phyloP scores from a whole-genome alignment of 106 monocot species.

The Dioscorea dumetorum region DNA sequence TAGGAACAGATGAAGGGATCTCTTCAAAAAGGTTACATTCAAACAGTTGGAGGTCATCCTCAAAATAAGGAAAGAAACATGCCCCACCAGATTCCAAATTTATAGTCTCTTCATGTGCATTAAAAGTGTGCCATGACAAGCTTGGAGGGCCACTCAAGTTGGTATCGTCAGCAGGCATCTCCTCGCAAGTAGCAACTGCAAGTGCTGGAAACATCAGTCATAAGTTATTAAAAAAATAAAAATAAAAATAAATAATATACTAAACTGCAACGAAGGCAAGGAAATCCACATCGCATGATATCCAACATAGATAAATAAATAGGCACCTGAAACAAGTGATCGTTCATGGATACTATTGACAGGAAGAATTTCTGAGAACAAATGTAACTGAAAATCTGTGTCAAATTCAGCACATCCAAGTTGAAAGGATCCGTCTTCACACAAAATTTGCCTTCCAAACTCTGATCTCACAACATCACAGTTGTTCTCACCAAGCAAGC shows the following conservation, averaged over 20 bases:
- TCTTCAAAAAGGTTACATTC: too few relatives aligned
- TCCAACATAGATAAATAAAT: background rate
- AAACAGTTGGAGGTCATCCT: too few relatives aligned
- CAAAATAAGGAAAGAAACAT: too few relatives aligned
- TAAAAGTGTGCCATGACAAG: too few relatives aligned
- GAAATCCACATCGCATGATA: too few relatives aligned
- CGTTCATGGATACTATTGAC: background rate
- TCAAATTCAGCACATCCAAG: constrained; percentile 16
- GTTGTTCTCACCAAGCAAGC: background rate
- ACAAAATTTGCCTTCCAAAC: constrained; percentile 14
- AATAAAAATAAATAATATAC: too few relatives aligned
- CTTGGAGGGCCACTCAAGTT: too few relatives aligned
- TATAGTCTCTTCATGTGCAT: too few relatives aligned
- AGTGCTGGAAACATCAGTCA: background rate
- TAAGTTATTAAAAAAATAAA: too few relatives aligned
- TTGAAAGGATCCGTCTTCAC: constrained; percentile 12
- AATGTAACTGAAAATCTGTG: background rate
- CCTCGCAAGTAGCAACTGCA: constrained; percentile 9
- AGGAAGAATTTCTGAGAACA: constrained; percentile 4
- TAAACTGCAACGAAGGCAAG: too few relatives aligned
- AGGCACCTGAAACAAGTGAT: constrained; percentile 19
- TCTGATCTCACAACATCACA: constrained; percentile 5
- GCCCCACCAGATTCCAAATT: too few relatives aligned
- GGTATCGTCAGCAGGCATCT: background rate
- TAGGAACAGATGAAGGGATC: background rate